Conservation (phyloP, 805 yeast genomes). For the Pichia ethanolica region DNA sequence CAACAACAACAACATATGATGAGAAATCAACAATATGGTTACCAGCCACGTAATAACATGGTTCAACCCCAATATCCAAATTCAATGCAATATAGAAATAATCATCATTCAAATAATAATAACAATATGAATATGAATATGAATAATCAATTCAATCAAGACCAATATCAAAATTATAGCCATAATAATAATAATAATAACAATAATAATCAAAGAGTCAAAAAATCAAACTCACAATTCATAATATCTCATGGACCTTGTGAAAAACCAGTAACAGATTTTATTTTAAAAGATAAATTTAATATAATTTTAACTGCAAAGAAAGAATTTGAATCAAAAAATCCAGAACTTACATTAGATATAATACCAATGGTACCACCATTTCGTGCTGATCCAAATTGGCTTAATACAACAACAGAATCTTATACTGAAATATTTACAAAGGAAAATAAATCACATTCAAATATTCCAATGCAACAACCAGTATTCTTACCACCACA, state of each 20-base stretch:
- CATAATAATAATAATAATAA: constrained; percentile 3
- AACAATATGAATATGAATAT: background rate
- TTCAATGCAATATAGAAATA: background rate
- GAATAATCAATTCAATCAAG: background rate
- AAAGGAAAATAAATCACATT: constrained; percentile 1
- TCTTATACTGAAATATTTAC: background rate
- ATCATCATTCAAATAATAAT: background rate
- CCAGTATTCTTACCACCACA: background rate
- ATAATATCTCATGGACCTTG: constrained; percentile 31
- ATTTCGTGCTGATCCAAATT: background rate
- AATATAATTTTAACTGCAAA: constrained; percentile 46
- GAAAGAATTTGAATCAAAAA: constrained; percentile 22
- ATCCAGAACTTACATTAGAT: constrained; percentile 2
- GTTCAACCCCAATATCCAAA: background rate
- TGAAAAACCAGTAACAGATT: constrained; percentile 13
- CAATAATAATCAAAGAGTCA: background rate
- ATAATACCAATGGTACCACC: constrained; percentile 4
- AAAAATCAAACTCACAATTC: constrained; percentile 11
- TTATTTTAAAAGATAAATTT: constrained; percentile 37
- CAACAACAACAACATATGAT: constrained; percentile 5
- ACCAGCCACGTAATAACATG: background rate
- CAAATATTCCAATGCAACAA: constrained; percentile 1
- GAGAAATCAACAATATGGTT: background rate
- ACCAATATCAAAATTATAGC: constrained; percentile 6
- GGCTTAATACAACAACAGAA: constrained; percentile 4